Conservation (phyloP, 768 basidiomycete species). For the Lyophyllum decastes region DNA sequence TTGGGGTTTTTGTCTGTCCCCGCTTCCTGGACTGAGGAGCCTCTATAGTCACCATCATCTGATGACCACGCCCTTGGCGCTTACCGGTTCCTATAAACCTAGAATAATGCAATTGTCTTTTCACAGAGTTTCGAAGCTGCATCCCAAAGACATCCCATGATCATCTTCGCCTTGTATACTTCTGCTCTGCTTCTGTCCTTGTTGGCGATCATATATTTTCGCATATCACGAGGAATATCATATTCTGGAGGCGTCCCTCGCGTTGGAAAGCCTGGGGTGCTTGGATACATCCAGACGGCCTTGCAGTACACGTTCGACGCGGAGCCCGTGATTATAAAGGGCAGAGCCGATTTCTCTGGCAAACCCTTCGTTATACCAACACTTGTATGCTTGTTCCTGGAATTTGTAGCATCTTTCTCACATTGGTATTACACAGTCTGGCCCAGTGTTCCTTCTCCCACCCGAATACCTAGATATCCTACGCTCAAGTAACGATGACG, state of each 20-base stretch:
- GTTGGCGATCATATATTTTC: conserved; percentile 22
- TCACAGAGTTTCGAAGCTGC: not conserved
- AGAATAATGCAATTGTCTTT: not conserved
- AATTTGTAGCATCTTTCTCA: not conserved
- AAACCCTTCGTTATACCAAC: conserved; percentile 38
- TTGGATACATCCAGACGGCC: conserved; percentile 36
- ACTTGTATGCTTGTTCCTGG: conserved; percentile 19
- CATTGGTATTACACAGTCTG: conserved; percentile 20
- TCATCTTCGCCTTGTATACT: not conserved
- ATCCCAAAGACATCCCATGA: not conserved
- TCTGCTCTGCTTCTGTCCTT: conserved; percentile 17
- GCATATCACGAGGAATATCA: conserved; percentile 26
- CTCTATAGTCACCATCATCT: not conserved
- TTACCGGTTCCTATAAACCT: not conserved
- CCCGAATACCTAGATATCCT: conserved; percentile 32
- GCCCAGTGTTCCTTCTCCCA: conserved; percentile 33
- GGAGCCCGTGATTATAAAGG: conserved; percentile 29
- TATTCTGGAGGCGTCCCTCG: conserved; percentile 33
- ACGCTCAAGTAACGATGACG: conserved; percentile 32
- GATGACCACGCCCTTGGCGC: not conserved
- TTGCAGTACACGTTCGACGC: conserved; percentile 33
- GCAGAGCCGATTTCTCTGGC: conserved; percentile 26
- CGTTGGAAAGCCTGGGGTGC: conserved; percentile 31
- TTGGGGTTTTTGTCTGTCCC: not conserved
- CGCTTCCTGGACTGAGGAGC: not conserved